These are phyloP conservation scores for Chlorophyllum brunneum DNA, from an alignment of 768 basidiomycete species.

Conservation along the genomic window DNA sequence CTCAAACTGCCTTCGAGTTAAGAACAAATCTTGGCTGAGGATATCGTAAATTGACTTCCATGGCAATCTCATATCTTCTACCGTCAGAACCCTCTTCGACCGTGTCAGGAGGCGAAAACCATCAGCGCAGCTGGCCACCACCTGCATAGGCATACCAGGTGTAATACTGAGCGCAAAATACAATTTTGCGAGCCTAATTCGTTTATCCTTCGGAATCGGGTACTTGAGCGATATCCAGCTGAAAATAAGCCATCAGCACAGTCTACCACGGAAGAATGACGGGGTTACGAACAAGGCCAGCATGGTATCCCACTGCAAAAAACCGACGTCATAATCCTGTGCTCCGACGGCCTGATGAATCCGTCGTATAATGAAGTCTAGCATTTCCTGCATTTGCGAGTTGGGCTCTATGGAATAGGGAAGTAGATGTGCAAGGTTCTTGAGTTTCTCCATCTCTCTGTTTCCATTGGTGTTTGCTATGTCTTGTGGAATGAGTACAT, in stretches of 20 bases:
- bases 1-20: constrained; percentile 73
- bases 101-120: constrained; percentile 54
- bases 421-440: constrained; percentile 57
- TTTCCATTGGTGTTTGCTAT: constrained; percentile 31
- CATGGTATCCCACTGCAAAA: constrained; percentile 80
- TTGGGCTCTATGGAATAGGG: constrained; percentile 79
- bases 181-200: constrained; percentile 69
- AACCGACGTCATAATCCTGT: constrained; percentile 77
- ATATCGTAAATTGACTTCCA: constrained; percentile 79
- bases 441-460: constrained; percentile 54
- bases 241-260: constrained; percentile 8
- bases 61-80: constrained; percentile 76
- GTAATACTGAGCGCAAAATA: constrained; percentile 74
- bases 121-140: constrained; percentile 66
- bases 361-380: constrained; percentile 69
- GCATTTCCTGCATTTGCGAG: constrained; percentile 68
- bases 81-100: constrained; percentile 70
- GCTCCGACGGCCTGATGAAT: constrained; percentile 74
- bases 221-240: constrained; percentile 82
- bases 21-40: constrained; percentile 71
- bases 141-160: constrained; percentile 72
- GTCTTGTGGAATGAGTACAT: constrained; percentile 23
- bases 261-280: constrained; percentile 3
- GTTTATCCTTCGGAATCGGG: constrained; percentile 77
- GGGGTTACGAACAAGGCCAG: constrained; percentile 54